phyloP scores from a whole-genome alignment of 441 rosid genomes.

The Jatropha multifida region DNA sequence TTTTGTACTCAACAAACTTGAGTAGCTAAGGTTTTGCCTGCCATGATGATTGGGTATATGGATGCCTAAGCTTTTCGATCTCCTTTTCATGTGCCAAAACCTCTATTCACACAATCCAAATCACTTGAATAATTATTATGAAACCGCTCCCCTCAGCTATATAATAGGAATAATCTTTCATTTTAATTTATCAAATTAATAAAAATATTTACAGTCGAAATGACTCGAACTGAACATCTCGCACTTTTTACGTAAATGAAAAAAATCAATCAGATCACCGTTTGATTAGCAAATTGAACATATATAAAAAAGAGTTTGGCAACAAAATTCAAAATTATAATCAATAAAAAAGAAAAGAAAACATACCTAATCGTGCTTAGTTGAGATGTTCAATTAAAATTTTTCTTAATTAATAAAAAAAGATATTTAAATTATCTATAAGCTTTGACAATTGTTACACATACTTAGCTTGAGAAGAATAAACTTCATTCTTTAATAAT shows the following conservation, averaged over 20 bases:
- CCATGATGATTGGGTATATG: neutral
- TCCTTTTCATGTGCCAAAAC: constrained; percentile 17
- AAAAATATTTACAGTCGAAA: too few relatives aligned
- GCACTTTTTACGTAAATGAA: too few relatives aligned
- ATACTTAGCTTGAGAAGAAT: constrained; percentile 14
- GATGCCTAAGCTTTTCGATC: neutral
- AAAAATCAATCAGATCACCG: too few relatives aligned
- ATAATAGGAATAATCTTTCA: too few relatives aligned
- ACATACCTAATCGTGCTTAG: neutral
- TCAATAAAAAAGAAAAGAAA: neutral
- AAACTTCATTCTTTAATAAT: constrained; percentile 15
- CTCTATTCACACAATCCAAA: neutral
- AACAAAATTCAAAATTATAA: neutral
- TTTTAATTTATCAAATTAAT: too few relatives aligned
- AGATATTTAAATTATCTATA: neutral
- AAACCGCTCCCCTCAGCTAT: too few relatives aligned
- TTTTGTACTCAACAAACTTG: neutral
- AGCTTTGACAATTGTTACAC: neutral
- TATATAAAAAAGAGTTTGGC: neutral
- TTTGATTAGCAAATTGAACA: too few relatives aligned
- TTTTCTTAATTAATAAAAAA: neutral
- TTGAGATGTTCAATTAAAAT: neutral
- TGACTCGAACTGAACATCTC: too few relatives aligned
- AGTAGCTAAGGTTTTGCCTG: neutral
- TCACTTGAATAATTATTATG: too few relatives aligned